Evolutionary conservation across 441 rosid genomes (phyloP).

Genomic region (Metrosideros polymorpha): DNA sequence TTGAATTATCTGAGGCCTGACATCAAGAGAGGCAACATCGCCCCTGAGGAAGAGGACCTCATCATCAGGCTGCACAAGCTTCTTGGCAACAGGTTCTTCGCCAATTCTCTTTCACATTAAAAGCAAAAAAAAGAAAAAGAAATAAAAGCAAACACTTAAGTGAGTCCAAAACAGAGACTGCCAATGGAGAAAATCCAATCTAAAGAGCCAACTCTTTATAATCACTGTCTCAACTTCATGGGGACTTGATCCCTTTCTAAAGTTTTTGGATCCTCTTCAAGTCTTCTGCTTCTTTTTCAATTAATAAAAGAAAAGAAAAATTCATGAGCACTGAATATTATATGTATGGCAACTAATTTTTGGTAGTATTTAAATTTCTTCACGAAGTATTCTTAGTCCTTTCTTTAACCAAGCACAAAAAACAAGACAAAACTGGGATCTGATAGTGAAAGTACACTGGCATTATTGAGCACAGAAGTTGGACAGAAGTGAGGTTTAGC

Average conservation of each 20-base stretch:
- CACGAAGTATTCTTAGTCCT: background rate
- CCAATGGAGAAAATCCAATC: background rate
- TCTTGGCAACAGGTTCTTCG: slow-evolving; percentile 26
- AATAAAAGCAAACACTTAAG: background rate
- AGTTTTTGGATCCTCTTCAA: background rate
- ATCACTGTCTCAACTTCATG: background rate
- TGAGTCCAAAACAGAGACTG: background rate
- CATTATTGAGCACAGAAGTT: background rate
- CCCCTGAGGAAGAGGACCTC: slow-evolving; percentile 34
- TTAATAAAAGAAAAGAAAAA: too few relatives aligned
- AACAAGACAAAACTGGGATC: background rate
- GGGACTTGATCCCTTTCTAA: background rate
- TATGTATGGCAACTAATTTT: background rate
- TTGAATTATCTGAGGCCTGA: slow-evolving; percentile 33
- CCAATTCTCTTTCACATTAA: background rate
- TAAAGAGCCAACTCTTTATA: background rate
- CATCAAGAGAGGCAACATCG: slow-evolving; percentile 37
- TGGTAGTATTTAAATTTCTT: background rate
- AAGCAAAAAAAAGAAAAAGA: background rate
- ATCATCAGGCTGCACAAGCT: slow-evolving; percentile 38
- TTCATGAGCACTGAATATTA: background rate
- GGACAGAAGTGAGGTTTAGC: background rate
- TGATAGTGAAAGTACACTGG: background rate
- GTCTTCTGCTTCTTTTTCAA: background rate
- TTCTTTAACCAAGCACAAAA: background rate